These are phyloP conservation scores for Dunaliella sp. DNA, from an alignment of 139 green algal species.

Conservation along the genomic window DNA sequence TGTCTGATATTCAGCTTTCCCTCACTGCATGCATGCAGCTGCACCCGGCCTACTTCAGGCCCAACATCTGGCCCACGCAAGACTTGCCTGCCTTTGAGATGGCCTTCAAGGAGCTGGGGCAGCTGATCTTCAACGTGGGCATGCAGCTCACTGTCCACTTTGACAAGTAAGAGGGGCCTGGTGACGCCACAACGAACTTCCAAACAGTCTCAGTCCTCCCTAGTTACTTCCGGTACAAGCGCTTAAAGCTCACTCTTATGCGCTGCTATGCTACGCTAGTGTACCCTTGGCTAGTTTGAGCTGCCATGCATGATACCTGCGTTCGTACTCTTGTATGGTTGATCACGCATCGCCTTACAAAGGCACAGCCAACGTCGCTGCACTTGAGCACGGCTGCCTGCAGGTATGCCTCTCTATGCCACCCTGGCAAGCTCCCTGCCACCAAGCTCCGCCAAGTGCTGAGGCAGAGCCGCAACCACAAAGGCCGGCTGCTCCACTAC, in stretches of 20 bases:
- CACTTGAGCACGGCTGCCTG: not conserved
- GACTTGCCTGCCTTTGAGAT: conserved; percentile 62
- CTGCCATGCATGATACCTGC: not conserved
- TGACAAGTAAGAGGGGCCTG: no score
- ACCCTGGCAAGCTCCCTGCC: not conserved
- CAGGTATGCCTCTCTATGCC: not conserved
- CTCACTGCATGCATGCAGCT: no score
- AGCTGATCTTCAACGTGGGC: conserved; percentile 52
- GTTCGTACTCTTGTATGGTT: not conserved
- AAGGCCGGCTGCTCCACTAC: conserved; percentile 77
- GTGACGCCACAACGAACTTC: no score
- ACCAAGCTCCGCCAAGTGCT: conserved; percentile 5
- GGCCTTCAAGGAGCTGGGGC: conserved; percentile 66
- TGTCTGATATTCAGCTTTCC: no score
- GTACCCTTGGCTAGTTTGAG: not conserved
- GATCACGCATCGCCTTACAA: no score
- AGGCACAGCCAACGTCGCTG: no score
- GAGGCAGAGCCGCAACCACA: conserved; percentile 21
- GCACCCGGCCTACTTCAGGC: conserved; percentile 53
- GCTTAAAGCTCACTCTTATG: no score
- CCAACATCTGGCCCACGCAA: conserved; percentile 72
- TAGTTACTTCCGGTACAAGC: no score
- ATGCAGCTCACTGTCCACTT: conserved; percentile 51
- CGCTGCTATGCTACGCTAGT: not conserved
- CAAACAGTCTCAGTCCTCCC: no score